Evolutionary conservation across 257 asterid genomes (phyloP).

Genomic region (Marsdenia floribunda): DNA sequence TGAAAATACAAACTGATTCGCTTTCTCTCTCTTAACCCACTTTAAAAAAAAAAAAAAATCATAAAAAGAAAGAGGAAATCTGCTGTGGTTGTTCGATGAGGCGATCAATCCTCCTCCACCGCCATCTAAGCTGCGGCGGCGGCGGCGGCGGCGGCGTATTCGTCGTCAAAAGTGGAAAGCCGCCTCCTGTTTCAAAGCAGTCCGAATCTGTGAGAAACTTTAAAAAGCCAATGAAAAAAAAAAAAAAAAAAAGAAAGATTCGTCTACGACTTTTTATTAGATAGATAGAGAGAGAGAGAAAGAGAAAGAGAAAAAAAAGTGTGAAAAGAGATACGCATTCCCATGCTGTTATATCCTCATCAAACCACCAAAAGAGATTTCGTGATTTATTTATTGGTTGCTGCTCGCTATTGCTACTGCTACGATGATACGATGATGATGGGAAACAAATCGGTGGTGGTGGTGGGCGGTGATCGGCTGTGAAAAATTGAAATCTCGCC

Average conservation of each 20-base stretch:
- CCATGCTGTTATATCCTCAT: neutral
- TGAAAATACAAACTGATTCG: neutral
- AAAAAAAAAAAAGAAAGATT: neutral
- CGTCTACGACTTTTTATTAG: neutral
- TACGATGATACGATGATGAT: too few relatives aligned
- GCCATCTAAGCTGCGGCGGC: neutral
- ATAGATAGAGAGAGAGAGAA: neutral
- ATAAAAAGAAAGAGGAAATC: neutral
- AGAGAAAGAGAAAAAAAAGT: too few relatives aligned
- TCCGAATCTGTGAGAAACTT: constrained; percentile 5
- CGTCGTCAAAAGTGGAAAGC: constrained; percentile 4
- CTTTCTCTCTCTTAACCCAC: neutral
- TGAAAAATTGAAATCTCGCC: neutral
- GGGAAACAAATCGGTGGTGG: neutral
- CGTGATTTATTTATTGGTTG: too few relatives aligned
- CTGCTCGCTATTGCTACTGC: too few relatives aligned
- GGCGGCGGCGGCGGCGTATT: neutral
- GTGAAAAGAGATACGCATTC: neutral
- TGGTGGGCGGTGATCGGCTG: constrained; percentile 7
- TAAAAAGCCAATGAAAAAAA: neutral
- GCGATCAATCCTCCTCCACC: neutral
- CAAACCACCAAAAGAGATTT: too few relatives aligned
- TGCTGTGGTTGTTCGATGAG: neutral
- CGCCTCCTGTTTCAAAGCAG: constrained; percentile 5
- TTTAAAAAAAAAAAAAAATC: too few relatives aligned